These are phyloP conservation scores for Coemansia sp. DNA, from an alignment of 192 early-diverging fungal genomes.

Conservation along the genomic window DNA sequence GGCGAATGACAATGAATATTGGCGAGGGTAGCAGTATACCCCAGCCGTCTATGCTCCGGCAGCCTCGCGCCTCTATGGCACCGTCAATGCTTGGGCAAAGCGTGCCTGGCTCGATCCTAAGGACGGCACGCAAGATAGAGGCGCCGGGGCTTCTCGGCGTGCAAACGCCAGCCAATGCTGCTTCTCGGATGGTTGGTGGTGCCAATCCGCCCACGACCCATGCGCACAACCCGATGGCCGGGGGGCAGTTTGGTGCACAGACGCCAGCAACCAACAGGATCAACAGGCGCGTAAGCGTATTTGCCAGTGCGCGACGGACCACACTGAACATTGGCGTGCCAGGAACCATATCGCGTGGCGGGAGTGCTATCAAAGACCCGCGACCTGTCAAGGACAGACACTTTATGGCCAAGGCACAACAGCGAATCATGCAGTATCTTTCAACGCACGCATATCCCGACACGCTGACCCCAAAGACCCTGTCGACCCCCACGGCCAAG, in stretches of 20 bases:
- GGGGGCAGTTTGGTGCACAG: conserved; percentile 24
- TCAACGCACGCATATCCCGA: conserved; percentile 63
- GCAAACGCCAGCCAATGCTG: conserved; percentile 34
- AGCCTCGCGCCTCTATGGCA: conserved; percentile 51
- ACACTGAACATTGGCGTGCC: conserved; percentile 33
- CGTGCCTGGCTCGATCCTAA: conserved; percentile 26
- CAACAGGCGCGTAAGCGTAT: conserved; percentile 53
- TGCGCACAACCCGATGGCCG: conserved; percentile 25
- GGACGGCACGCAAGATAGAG: conserved; percentile 33
- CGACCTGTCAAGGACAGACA: conserved; percentile 66
- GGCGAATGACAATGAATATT: conserved; percentile 55
- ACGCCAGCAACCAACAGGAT: conserved; percentile 48
- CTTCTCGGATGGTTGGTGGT: conserved; percentile 25
- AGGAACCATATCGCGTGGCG: conserved; percentile 39
- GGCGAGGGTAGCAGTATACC: conserved; percentile 52
- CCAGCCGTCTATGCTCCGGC: conserved; percentile 48
- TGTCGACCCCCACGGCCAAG: conserved; percentile 65
- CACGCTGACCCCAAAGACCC: conserved; percentile 57
- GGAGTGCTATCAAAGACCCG: conserved; percentile 64
- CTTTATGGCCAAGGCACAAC: conserved; percentile 61
- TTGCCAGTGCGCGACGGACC: conserved; percentile 48
- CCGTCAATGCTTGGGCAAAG: conserved; percentile 49
- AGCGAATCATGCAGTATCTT: conserved; percentile 64
- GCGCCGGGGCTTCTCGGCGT: conserved; percentile 29
- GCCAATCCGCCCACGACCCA: conserved; percentile 47